Evolutionary conservation across 306 rosid species (phyloP), one percentile per base, ranked within the genome.

Genomic region (Dalbergia cultrata): DNA sequence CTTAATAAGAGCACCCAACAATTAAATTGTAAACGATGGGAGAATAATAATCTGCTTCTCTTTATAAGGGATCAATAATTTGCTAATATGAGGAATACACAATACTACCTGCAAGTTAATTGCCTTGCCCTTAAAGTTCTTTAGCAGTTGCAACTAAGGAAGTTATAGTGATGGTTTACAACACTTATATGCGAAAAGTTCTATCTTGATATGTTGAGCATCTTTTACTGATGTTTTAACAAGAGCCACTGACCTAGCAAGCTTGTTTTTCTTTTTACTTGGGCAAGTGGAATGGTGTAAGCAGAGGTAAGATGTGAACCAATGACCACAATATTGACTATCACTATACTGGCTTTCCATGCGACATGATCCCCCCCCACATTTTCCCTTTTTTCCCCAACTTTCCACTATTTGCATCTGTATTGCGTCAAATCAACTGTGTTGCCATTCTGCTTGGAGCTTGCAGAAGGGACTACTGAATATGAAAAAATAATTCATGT

Each of bases 401-500:
- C 11, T 54, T 64, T 43, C 63, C 37, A 33, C 17, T 47, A 63
- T 39, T 53, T 67, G 65, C 67, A 72, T 47, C 62, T 52, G 18
- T 57, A 50, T 65, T 44, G 63, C 61, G 75, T 72, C 70, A 41
- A 14, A n/a, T 57, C 57, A 41, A 45, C 61, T 43, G 63, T 61
- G 60, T 79, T 3, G 2, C 68, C 52, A n/a, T 57, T 76, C 26
- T 5, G 7, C 41, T 37, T 37, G 41, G 41, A 43, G 78, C 84
- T 69, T 39, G 16, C 52, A 49, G 43, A 72, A 61, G 79, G 61
- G 18, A 76, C 50, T 37, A 18, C 50, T 57, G 19, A 65, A 62
- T 53, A 72, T 61, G 75, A 54, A 41, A 81, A 81, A 13, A 17
- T 8, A 58, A 39, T 18, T 61, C 68, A 52, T 67, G 73, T 70